These are phyloP conservation scores for Dillenia turbinata DNA, from an alignment of 164 flowering plant genomes.

Conservation along the genomic window DNA sequence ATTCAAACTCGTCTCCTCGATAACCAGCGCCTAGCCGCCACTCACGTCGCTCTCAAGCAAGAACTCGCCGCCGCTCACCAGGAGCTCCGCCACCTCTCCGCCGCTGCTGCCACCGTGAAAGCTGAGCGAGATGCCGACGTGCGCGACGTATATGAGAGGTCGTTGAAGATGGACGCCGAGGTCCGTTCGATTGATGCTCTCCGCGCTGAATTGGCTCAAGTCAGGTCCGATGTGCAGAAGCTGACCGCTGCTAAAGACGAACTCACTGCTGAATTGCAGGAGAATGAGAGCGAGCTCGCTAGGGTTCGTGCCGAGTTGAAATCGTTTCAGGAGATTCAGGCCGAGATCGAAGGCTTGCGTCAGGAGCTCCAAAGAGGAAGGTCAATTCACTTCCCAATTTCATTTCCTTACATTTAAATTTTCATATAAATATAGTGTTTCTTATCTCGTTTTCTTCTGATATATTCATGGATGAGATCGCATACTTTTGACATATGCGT, in stretches of 20 bases:
- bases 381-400: slow-evolving; percentile 19
- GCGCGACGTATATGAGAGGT: slow-evolving; percentile 53
- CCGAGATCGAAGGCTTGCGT: slow-evolving; percentile 45
- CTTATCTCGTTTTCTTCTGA: neutral
- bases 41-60: slow-evolving; percentile 69
- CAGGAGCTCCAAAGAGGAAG: slow-evolving; percentile 71
- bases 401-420: neutral
- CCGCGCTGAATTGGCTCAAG: slow-evolving; percentile 46
- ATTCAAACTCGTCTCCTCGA: slow-evolving; percentile 65
- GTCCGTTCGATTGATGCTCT: slow-evolving; percentile 33
- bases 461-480: neutral
- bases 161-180: slow-evolving; percentile 60
- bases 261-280: slow-evolving; percentile 34
- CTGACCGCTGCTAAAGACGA: slow-evolving; percentile 30
- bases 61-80: slow-evolving; percentile 52
- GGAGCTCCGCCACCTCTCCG: slow-evolving; percentile 52
- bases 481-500: neutral
- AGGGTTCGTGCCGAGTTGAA: slow-evolving; percentile 28
- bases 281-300: slow-evolving; percentile 29
- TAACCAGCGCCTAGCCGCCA: slow-evolving; percentile 63
- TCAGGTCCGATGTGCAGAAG: slow-evolving; percentile 42
- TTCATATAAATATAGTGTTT: neutral
- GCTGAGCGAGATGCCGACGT: slow-evolving; percentile 60
- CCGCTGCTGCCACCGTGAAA: slow-evolving; percentile 42
- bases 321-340: slow-evolving; percentile 29